A percentile compares a stretch with the other conserved stretches of the same genome.
These are phyloP conservation scores for Blumeria hordei DNA, from an alignment of 2,329 filamentous ascomycete genomes.

Conservation along the genomic window DNA sequence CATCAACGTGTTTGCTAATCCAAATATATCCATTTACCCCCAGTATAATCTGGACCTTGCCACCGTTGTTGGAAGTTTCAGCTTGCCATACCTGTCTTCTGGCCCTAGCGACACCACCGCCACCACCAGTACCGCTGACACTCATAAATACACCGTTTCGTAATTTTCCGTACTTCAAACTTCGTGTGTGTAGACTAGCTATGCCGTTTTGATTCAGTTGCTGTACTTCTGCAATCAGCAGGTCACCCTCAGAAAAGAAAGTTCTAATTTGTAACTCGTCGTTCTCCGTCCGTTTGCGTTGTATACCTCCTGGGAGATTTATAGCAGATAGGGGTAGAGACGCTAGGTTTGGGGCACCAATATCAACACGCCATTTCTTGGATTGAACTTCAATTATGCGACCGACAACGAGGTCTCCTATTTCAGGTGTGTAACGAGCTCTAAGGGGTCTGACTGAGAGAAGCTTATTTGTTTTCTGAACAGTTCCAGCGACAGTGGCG, in stretches of 20 bases:
- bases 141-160: slow-evolving; percentile 77
- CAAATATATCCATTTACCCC: slow-evolving; percentile 96
- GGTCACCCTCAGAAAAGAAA: slow-evolving; percentile 91
- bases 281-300: slow-evolving; percentile 76
- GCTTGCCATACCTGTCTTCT: slow-evolving; percentile 77
- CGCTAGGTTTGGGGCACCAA: slow-evolving; percentile 68
- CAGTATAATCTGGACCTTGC: slow-evolving; percentile 61
- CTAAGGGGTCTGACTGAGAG: slow-evolving; percentile 76
- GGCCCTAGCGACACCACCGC: slow-evolving; percentile 50
- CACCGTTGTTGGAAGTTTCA: slow-evolving; percentile 28
- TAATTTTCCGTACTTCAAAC: slow-evolving; percentile 82
- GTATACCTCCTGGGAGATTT: slow-evolving; percentile 81
- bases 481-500: slow-evolving; percentile 71
- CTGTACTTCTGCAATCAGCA: slow-evolving; percentile 89
- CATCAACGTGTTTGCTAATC: slow-evolving; percentile 65
- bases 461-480: slow-evolving; percentile 89
- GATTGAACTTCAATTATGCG: slow-evolving; percentile 89
- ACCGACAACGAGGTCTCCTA: slow-evolving; percentile 84
- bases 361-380: slow-evolving; percentile 82
- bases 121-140: slow-evolving; percentile 56
- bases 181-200: slow-evolving; percentile 72
- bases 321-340: slow-evolving; percentile 69
- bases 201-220: slow-evolving; percentile 64
- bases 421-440: slow-evolving; percentile 83
- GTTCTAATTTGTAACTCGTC: slow-evolving; percentile 91